Evolutionary conservation across 768 basidiomycete genomes (phyloP), one percentile per base, ranked within the genome.

Genomic region (Scleroderma bovista): DNA sequence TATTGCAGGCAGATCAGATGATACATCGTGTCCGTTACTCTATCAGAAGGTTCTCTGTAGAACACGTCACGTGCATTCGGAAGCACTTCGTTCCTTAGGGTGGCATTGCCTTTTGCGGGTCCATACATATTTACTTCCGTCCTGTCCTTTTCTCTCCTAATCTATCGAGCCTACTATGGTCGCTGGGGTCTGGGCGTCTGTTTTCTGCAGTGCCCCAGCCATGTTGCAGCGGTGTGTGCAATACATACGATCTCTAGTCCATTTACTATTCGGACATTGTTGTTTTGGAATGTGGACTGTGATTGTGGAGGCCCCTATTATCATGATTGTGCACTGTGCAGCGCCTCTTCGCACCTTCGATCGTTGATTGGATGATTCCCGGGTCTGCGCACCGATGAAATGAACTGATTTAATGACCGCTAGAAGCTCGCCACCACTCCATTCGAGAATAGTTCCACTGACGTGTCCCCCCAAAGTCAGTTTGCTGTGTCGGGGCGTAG

Each of bases 221-320:
- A n/a, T 26, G 41, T 23, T 43, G 41, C 24, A 43, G 23, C 9
- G 16, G 41, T 26, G 23, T 26, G 23, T 10, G 10, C 41, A 23
- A 17, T 43, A 29, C 16, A 43, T 26, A 26, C n/a, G 41, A 43
- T 43, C 41, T 31, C 32, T 29, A 17, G 16, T 17, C 36, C 39
- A 41, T 41, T 43, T 44, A 33, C 48, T 43, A 49, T 49, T 49
- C 48, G 48, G 48, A 43, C 19, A 44, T 49, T 49, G 41, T 43
- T 26, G 2, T 29, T n/a, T 17, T n/a, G 41, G 8, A 22, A 22
- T 26, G 23, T 43, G 41, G 41, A 29, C 41, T 43, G 23, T 22
- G 41, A 29, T 7, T 22, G 24, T 29, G 41, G 3, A 13, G 23
- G 41, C 34, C 34, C 13, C 34, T 36, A 36, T 36, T 36, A n/a